Conservation (phyloP, 768 basidiomycete genomes). For the Cystofilobasidium bisporidii region DNA sequence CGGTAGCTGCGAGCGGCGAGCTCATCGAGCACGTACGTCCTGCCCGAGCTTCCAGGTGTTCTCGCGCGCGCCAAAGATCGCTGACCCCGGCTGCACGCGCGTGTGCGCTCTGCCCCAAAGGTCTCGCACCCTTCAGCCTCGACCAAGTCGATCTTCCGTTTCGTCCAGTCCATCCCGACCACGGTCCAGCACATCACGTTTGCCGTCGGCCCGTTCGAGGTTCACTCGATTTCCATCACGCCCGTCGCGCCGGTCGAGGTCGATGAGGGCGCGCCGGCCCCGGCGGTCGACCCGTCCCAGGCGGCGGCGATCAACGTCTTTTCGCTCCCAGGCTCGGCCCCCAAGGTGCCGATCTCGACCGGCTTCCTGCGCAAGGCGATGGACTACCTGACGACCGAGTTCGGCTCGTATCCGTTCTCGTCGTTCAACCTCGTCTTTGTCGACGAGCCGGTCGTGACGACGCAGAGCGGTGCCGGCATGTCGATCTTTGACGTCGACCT, state of each 20-base stretch:
- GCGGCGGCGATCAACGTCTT: slow-evolving; percentile 65
- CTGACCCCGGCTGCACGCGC: too few species aligned
- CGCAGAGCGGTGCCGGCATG: slow-evolving; percentile 76
- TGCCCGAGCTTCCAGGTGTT: too few species aligned
- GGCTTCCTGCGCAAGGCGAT: slow-evolving; percentile 76
- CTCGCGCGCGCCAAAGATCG: background rate
- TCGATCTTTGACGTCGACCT: slow-evolving; percentile 70
- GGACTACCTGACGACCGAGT: slow-evolving; percentile 83
- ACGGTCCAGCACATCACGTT: slow-evolving; percentile 96
- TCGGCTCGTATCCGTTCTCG: slow-evolving; percentile 84
- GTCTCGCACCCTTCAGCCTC: slow-evolving; percentile 88
- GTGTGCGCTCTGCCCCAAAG: slow-evolving; percentile 44
- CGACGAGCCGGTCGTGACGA: slow-evolving; percentile 69
- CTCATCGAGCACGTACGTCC: slow-evolving; percentile 72
- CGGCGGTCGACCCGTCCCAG: slow-evolving; percentile 28
- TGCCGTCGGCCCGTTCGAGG: slow-evolving; percentile 86
- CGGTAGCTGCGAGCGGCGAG: slow-evolving; percentile 90
- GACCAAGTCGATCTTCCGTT: slow-evolving; percentile 88
- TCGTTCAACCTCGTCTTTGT: slow-evolving; percentile 93
- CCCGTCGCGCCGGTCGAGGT: slow-evolving; percentile 36
- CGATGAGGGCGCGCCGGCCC: background rate
- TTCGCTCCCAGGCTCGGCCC: slow-evolving; percentile 80
- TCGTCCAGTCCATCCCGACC: slow-evolving; percentile 71
- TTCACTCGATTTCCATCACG: slow-evolving; percentile 49
- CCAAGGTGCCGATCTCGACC: slow-evolving; percentile 58